Percentiles rank a stretch among this genome's conserved stretches.
Evolutionary conservation across 345 rosid genomes (phyloP).

Genomic region (Citrus medica): DNA sequence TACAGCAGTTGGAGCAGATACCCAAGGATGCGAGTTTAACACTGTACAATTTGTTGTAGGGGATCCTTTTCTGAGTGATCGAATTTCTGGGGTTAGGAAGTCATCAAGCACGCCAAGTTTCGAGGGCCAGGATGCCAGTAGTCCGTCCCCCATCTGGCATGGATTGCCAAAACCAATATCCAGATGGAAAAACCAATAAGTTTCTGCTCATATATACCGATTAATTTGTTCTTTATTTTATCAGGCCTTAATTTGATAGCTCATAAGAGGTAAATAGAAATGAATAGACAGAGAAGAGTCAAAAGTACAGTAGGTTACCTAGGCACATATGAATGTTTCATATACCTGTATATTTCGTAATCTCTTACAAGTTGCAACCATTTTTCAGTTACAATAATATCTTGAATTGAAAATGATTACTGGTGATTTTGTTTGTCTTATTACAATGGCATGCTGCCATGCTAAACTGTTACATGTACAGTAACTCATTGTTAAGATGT

Average conservation of each 20-base stretch:
- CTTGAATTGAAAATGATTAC: neutral
- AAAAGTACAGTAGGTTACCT: neutral
- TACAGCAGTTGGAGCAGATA: conserved; percentile 27
- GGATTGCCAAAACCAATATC: conserved; percentile 70
- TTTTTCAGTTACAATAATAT: neutral
- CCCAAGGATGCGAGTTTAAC: conserved; percentile 22
- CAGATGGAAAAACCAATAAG: conserved; percentile 53
- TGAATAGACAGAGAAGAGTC: neutral
- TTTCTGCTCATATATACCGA: neutral
- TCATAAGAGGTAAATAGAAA: neutral
- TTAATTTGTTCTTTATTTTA: neutral
- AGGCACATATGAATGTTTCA: neutral
- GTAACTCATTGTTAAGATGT: no score
- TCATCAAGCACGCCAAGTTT: conserved; percentile 76
- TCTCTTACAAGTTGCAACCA: no score
- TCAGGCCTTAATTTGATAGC: neutral
- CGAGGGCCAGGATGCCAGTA: conserved; percentile 46
- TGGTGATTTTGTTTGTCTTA: neutral
- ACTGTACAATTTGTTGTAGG: conserved; percentile 21
- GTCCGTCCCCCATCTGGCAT: conserved; percentile 46
- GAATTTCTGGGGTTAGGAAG: conserved; percentile 49
- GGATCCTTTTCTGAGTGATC: conserved; percentile 34
- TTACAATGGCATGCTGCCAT: no score
- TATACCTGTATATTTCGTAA: neutral
- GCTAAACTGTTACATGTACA: no score